Evolutionary conservation across 1,284 basidiomycete species (phyloP).

Genomic region (Apiotrichum brassicae): DNA sequence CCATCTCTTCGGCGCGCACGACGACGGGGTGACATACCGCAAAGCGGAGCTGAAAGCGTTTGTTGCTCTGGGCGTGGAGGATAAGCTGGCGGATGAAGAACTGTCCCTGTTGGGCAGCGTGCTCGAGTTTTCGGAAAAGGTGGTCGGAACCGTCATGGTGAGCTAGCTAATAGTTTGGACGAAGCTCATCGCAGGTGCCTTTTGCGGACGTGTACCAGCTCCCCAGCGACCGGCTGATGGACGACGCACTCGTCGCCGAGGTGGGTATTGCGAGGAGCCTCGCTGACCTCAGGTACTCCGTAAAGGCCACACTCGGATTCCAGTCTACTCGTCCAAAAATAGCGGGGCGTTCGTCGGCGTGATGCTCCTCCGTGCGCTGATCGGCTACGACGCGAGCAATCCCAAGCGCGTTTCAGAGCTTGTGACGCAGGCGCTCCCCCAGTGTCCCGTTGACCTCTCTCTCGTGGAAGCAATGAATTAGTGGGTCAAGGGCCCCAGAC

Average conservation of each 20-base stretch:
- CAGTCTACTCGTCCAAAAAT: conserved; percentile 66
- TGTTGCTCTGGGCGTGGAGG: conserved; percentile 60
- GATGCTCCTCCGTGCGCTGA: conserved; percentile 49
- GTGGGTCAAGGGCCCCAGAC: background rate
- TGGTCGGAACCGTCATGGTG: conserved; percentile 68
- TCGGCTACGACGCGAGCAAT: conserved; percentile 76
- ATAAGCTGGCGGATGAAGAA: conserved; percentile 75
- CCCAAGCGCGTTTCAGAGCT: conserved; percentile 65
- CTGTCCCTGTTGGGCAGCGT: conserved; percentile 78
- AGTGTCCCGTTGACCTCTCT: conserved; percentile 48
- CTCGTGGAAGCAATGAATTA: conserved; percentile 43
- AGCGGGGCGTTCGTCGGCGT: conserved; percentile 51
- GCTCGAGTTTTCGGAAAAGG: conserved; percentile 73
- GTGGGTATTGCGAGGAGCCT: conserved; percentile 49
- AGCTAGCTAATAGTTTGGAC: conserved; percentile 1
- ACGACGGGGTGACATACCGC: conserved; percentile 64
- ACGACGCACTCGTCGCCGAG: conserved; percentile 60
- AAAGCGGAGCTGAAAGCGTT: conserved; percentile 88
- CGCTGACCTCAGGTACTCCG: conserved; percentile 14
- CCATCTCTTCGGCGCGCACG: conserved; percentile 49
- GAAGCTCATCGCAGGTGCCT: conserved; percentile 37
- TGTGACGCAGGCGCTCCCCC: conserved; percentile 66
- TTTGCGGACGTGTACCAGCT: conserved; percentile 49
- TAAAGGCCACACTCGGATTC: conserved; percentile 63
- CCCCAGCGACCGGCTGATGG: conserved; percentile 47